Percentiles rank a stretch among this genome's conserved stretches.
These are phyloP conservation scores for Fraxinus excelsior DNA, from an alignment of 257 asterid genomes.

Conservation along the genomic window DNA sequence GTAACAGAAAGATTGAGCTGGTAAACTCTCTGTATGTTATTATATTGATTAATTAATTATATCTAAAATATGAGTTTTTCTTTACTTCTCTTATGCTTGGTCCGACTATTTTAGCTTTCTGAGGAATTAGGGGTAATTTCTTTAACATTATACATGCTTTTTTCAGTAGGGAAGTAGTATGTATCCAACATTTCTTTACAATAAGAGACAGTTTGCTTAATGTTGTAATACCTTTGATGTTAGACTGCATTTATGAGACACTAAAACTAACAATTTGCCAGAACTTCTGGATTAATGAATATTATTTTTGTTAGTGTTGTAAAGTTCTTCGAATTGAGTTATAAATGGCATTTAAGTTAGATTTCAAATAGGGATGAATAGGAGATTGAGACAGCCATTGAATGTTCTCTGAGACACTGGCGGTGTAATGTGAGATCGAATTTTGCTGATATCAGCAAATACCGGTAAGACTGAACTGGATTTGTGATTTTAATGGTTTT, in stretches of 20 bases:
- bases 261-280: no score
- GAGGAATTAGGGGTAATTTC: not conserved
- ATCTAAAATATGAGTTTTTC: not conserved
- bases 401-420: not conserved
- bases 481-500: slow-evolving; percentile 8
- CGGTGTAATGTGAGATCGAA: not conserved
- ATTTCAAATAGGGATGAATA: not conserved
- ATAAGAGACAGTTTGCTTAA: no score
- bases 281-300: not conserved
- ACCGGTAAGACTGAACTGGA: not conserved
- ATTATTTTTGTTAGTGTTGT: not conserved
- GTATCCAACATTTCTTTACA: not conserved
- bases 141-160: not conserved
- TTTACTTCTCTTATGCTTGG: not conserved
- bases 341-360: not conserved
- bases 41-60: not conserved
- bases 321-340: not conserved
- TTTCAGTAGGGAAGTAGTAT: not conserved
- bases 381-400: not conserved
- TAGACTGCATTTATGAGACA: no score
- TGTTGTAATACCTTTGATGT: no score
- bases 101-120: not conserved
- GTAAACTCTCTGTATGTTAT: slow-evolving; percentile 7
- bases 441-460: not conserved
- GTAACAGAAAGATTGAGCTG: not conserved